Base-by-base conservation (phyloP, 2,329 filamentous ascomycete genomes). In the Grosmannia huntii region DNA sequence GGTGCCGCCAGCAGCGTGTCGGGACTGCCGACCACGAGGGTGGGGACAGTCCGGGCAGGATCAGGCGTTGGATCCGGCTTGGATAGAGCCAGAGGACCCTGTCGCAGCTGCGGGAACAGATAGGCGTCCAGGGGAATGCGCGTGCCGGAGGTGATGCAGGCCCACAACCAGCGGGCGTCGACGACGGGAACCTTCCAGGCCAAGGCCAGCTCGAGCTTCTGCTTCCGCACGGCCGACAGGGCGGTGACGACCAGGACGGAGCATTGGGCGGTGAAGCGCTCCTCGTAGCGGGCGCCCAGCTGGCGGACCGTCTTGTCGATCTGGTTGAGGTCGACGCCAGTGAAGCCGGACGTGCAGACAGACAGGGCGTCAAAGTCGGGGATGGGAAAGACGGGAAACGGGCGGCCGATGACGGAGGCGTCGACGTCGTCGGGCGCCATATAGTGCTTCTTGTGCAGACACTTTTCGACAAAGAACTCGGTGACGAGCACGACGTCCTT, bases 391-490 rank as follows among this genome's bases (percentile, higher is more conserved):
- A 74, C 72, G 6, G 83, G 77, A 61, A 96, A 88, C 2, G 94
- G 90, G 7, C 82, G 83, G 60, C 89, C 90, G 27, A 95, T 79
- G 48, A 88, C 78, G 67, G 94, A 84, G 5, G 81, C 76, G 56
- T 76, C 73, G 23, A 19, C 33, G 27, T 87, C 77, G 68, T 92
- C 84, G 4, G 90, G 89, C 33, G 86, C 75, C 53, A 89, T 76
- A 64, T 92, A 81, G 28, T 73, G 74, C 69, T 89, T 94, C 62
- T 82, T 82, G 68, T 91, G 84, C 46, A 99, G 75, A 68, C 92
- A 97, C 53, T 84, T 83, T 72, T 99, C 94, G 56, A 99, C 78
- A 80, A 92, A 99, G 78, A 94, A 95, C 67, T 96, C 90, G 12
- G 90, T 97, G 36, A 95, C 84, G 50, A 80, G 68, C 55, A 76